Evolutionary conservation across 306 rosid genomes (phyloP), one percentile per base, ranked within the genome.

Genomic region (Dryas octopetala): DNA sequence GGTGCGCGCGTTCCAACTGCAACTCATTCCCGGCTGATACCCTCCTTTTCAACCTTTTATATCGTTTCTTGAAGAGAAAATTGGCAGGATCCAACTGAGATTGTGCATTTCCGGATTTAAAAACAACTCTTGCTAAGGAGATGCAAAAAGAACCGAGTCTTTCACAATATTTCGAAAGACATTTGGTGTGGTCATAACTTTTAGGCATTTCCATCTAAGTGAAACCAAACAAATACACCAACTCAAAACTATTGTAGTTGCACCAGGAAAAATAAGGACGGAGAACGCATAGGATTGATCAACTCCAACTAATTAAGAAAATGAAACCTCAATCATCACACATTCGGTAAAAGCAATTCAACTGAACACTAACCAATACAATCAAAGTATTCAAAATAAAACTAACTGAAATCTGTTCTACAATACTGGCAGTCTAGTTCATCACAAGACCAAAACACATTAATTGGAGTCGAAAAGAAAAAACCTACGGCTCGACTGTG

Each of bases 401-500:
- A 71, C 48, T 64, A 48, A 69, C 10, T 58, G 15, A 60, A 44
- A 51, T 28, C 28, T 50, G 38, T 60, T 47, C 54, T 46, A 54
- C 10, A 60, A 63, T 23, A 50, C 60, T 15, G 45, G 50, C 71
- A 78, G 26, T 51, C 75, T 70, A 71, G 74, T 65, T 79, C 68
- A 53, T 15, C 52, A 71, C 62, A 70, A 54, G 15, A 23, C 68
- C 41, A 40, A 38, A 82, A 40, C 32, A 50, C 62, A 71, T 19
- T 16, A 51, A 5, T 60, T 23, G 14, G 14, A 32, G 66, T 26
- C 44, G 63, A 5, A 19, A 40, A 71, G 60, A 54, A 13, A 49
- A 74, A 85, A 72, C 69, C 93, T 91, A 91, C 0, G 89, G 86
- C 55, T 91, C 94, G 57, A 91, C 94, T 43, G 96, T 88, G 48